A percentile compares a stretch with the other conserved stretches of the same genome.
These are phyloP conservation scores for Kalmanozyma brasiliensis DNA, from an alignment of 1,284 basidiomycete species.

Conservation along the genomic window DNA sequence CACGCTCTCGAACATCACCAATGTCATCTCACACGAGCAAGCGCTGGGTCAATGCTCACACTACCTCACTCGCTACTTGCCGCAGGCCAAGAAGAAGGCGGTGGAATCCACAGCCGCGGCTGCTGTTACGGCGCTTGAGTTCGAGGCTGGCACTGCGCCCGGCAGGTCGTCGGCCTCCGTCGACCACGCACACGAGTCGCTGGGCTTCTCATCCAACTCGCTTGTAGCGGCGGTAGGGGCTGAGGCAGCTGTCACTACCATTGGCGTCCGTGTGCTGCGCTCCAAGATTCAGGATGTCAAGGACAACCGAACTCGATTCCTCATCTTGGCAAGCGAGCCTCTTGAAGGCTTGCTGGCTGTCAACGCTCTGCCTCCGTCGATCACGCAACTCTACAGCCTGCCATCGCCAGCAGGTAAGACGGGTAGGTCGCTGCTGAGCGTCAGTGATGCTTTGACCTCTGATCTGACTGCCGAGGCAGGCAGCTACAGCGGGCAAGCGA, in stretches of 20 bases:
- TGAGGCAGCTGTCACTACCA: constrained; percentile 18
- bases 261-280: constrained; percentile 34
- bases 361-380: constrained; percentile 23
- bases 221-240: constrained; percentile 45
- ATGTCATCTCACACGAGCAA: constrained; percentile 54
- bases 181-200: constrained; percentile 31
- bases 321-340: constrained; percentile 45
- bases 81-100: constrained; percentile 44
- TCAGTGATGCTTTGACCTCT: constrained; percentile 26
- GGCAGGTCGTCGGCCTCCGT: constrained; percentile 25
- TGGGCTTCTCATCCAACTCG: constrained; percentile 39
- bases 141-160: constrained; percentile 42
- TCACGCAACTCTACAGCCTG: constrained; percentile 22
- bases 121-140: constrained; percentile 42
- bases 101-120: constrained; percentile 49
- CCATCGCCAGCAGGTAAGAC: constrained; percentile 7
- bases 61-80: constrained; percentile 44
- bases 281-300: constrained; percentile 42
- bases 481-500: constrained; percentile 6
- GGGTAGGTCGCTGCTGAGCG: constrained; percentile 26
- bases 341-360: constrained; percentile 19
- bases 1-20: constrained; percentile 48
- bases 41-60: constrained; percentile 47
- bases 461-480: constrained; percentile 26
- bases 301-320: constrained; percentile 49